Evolutionary conservation across 345 rosid species (phyloP), one percentile per base, ranked within the genome.

Genomic region (Arabis alpina): DNA sequence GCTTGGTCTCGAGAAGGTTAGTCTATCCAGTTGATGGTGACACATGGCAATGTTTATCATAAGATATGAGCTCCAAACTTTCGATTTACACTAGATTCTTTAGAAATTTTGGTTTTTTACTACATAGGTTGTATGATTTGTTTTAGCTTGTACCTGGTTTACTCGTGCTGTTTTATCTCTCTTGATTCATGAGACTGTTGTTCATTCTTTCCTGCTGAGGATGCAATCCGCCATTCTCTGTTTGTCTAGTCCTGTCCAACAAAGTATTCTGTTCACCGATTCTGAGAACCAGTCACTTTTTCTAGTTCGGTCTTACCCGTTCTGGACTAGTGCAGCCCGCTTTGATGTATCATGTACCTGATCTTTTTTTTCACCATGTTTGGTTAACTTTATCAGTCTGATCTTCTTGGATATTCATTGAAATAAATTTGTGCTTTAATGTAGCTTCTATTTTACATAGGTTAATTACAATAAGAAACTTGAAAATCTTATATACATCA

Each of bases 1-100:
- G 78, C 80, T 94, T 41, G 84, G 82, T n/a, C 84, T 94, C 5
- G 87, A 75, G 72, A 88, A 81, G 82, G 69, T 81, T 47, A 71
- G 76, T 72, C 9, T 54, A 40, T 61, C 76, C 45, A 62, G 58
- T 60, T 82, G 79, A 71, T 64, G 42, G 37, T 47, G 54, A 47
- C 32, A 73, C 32, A 50, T 34, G 54, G 54, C 19, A 61, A 68
- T 37, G 43, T 54, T 15, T 45, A 44, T 28, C 73, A 11, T 7
- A 32, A 67, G 34, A 37, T 45, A 37, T 19, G 47, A 39, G 44
- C 30, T 68, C 14, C 11, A 16, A 67, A 51, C 19, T 59, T 15
- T 49, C 45, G 58, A 10, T 14, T 42, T 42, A 8, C 56, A 12
- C 5, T 54, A 75, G 42, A 10, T 47, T 68, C 7, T 39, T 68